phyloP scores from a whole-genome alignment of 306 rosid species.

The Morella rubra region DNA sequence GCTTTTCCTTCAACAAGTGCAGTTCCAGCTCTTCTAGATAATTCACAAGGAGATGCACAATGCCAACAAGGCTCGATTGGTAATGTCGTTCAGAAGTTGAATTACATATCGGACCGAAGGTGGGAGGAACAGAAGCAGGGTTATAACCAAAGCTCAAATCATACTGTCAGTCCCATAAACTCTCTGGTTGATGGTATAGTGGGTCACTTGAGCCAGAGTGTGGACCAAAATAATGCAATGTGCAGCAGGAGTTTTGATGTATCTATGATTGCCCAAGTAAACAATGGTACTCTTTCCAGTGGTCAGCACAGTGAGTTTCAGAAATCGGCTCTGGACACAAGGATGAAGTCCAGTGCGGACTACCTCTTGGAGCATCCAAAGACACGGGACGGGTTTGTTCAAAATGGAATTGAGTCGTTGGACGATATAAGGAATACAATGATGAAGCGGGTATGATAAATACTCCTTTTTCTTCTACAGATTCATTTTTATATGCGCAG shows the following conservation, averaged over 20 bases:
- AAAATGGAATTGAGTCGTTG: conserved; percentile 37
- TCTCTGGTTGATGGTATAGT: conserved; percentile 27
- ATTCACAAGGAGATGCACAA: conserved; percentile 35
- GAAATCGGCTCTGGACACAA: conserved; percentile 33
- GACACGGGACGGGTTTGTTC: conserved; percentile 41
- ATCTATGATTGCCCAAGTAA: conserved; percentile 35
- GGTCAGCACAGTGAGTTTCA: conserved; percentile 25
- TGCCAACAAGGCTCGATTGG: conserved; percentile 59
- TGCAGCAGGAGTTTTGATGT: conserved; percentile 30
- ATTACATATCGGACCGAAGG: conserved; percentile 33
- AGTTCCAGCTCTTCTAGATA: conserved; percentile 39
- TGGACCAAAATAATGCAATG: conserved; percentile 41
- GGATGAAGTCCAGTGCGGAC: conserved; percentile 37
- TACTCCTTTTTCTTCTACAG: conserved; percentile 11
- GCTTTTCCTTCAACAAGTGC: conserved; percentile 47
- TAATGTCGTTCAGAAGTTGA: conserved; percentile 37
- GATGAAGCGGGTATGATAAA: conserved; percentile 49
- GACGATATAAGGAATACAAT: conserved; percentile 55
- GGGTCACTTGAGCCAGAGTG: conserved; percentile 34
- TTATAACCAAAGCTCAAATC: conserved; percentile 33
- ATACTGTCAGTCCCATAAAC: conserved; percentile 33
- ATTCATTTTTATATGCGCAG: background rate
- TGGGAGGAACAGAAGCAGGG: conserved; percentile 51
- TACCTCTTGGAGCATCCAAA: conserved; percentile 35
- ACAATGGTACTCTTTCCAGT: conserved; percentile 36